These are phyloP conservation scores for Circinella minor DNA, from an alignment of 371 early-diverging fungal genomes.

Conservation along the genomic window DNA sequence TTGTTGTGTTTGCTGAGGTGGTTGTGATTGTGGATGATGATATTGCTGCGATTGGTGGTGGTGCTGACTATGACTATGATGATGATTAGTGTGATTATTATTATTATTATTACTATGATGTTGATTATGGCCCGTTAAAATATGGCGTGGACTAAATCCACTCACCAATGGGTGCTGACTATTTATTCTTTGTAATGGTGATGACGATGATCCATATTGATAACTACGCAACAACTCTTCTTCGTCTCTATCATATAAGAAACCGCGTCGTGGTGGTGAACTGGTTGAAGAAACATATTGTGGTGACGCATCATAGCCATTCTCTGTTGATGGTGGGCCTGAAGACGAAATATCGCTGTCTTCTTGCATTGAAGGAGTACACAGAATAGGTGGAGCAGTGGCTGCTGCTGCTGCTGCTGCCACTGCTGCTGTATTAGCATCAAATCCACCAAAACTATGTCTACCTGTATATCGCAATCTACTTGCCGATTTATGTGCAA, in stretches of 20 bases:
- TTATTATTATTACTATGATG: background rate
- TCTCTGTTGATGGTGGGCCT: constrained; percentile 17
- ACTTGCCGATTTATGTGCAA: constrained; percentile 1
- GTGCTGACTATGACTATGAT: background rate
- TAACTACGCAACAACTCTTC: constrained; percentile 12
- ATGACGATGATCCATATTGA: constrained; percentile 2
- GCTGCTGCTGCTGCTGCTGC: constrained; percentile 16
- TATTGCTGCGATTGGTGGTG: background rate
- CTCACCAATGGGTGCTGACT: background rate
- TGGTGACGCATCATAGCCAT: constrained; percentile 15
- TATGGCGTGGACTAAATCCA: constrained; percentile 5
- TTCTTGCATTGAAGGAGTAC: constrained; percentile 17
- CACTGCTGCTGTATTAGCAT: constrained; percentile 13
- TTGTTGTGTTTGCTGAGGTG: constrained; percentile 1
- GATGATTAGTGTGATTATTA: background rate
- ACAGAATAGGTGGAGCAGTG: constrained; percentile 10
- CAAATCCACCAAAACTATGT: constrained; percentile 13
- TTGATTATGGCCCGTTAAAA: background rate
- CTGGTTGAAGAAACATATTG: constrained; percentile 9
- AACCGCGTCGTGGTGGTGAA: constrained; percentile 5
- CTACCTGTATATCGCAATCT: constrained; percentile 7
- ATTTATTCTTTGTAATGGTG: constrained; percentile 2
- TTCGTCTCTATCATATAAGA: constrained; percentile 11
- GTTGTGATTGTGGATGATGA: background rate
- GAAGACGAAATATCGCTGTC: constrained; percentile 18